Percentiles rank a stretch among this genome's conserved stretches.
phyloP scores from a whole-genome alignment of 495 filamentous ascomycete species.

The Tuber umbilicatum region DNA sequence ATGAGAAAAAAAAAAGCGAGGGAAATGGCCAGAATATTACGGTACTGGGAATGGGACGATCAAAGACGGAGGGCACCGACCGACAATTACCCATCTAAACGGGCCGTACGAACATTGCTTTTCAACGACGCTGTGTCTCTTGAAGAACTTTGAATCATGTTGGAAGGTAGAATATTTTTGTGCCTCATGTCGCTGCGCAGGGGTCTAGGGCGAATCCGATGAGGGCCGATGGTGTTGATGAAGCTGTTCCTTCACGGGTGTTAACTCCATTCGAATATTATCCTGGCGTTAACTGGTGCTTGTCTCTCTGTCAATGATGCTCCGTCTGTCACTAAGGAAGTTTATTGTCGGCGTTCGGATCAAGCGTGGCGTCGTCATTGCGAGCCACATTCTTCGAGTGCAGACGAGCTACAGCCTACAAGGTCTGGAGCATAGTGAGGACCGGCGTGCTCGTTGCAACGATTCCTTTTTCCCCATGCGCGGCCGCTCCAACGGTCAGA shows the following conservation, averaged over 20 bases:
- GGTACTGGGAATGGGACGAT: conserved; percentile 20
- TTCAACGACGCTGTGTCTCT: not conserved
- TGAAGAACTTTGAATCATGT: not conserved
- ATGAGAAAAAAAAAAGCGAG: conserved; percentile 6
- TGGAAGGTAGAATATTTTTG: not conserved
- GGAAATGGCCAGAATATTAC: conserved; percentile 21
- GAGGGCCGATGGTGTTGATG: not conserved
- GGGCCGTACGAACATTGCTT: not conserved
- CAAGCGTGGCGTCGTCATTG: not conserved
- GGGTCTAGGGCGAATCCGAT: not conserved
- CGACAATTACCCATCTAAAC: conserved; percentile 16
- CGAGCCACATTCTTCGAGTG: not conserved
- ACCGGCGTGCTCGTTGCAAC: not conserved
- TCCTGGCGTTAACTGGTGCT: not conserved
- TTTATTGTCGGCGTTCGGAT: not conserved
- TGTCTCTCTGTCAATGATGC: not conserved
- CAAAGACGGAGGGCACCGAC: conserved; percentile 22
- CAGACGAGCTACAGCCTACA: not conserved
- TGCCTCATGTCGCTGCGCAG: not conserved
- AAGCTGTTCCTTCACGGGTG: not conserved
- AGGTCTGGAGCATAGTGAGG: not conserved
- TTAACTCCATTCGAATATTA: too few species aligned
- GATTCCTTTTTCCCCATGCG: not conserved
- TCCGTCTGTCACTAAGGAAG: not conserved
- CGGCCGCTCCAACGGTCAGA: not conserved